phyloP scores from a whole-genome alignment of 2,329 filamentous ascomycete species.

The Colletotrichum plurivorum region DNA sequence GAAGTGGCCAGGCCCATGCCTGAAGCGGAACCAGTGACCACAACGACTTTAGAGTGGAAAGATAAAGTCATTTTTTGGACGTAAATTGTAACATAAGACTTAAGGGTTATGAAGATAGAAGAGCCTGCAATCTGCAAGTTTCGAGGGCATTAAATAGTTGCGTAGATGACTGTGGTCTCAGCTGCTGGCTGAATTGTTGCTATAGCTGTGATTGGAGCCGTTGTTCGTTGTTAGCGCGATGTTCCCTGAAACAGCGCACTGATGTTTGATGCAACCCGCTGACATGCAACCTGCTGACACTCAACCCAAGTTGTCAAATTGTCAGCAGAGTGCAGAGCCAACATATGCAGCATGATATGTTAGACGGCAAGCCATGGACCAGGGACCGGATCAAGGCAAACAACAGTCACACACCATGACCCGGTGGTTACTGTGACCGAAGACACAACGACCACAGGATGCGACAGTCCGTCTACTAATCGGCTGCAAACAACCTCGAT shows the following conservation, averaged over 20 bases:
- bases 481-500: no score
- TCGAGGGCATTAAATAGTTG: neutral
- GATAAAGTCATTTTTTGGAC: neutral
- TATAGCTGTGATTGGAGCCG: neutral
- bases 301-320: neutral
- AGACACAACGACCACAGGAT: no score
- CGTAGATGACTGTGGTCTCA: neutral
- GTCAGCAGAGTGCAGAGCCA: neutral
- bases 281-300: slow-evolving; percentile 28
- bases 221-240: neutral
- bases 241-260: neutral
- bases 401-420: no score
- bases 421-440: no score
- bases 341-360: neutral
- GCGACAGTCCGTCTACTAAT: no score
- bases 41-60: slow-evolving; percentile 18
- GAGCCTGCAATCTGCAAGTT: no score
- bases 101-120: no score
- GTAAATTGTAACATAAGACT: no score
- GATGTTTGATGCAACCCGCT: slow-evolving; percentile 6
- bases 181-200: neutral
- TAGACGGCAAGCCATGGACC: no score
- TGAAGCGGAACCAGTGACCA: slow-evolving; percentile 21
- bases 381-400: no score
- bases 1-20: slow-evolving; percentile 32